Evolutionary conservation across 805 yeast genomes (phyloP), one percentile per base, ranked within the genome.

Genomic region (Zygotorulaspora chibaensis): DNA sequence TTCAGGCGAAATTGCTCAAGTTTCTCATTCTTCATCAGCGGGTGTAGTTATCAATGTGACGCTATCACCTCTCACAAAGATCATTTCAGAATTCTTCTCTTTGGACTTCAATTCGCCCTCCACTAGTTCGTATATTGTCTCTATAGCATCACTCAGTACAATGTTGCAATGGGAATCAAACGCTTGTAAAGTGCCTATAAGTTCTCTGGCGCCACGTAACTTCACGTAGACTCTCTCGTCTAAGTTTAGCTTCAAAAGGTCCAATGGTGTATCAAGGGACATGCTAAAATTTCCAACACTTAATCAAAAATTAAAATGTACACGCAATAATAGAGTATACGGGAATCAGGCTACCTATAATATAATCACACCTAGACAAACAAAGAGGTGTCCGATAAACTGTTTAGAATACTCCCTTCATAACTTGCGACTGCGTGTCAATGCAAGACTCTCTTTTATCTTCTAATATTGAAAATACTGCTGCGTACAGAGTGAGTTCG

Each of bases 11-110:
- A 10, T 36, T 15, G 25, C 25, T 20, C 7, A 7, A 20, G 34
- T 28, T 35, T 45, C 13, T 55, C 54, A 37, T 35, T 55, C 63
- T 10, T 61, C 65, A 8, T 61, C 63, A 25, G 62, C 43, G 17
- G 74, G 70, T 4, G 82, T 74, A 43, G 84, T 81, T 43, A 93
- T 83, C 55, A 90, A 75, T 41, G 95, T 87, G 36, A 93, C 98
- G 2, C 95, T 82, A 68, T 93, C 99, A n/a, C 99, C 99, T 71
- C 99, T 83, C 12, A 93, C 90, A 68, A 91, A 91, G 35, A 93
- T 81, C 89, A 93, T 87, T 45, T 87, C 96, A 13, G 88, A 77
- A 51, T 76, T 75, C 59, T 81, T 84, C 17, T 73, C 73, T 15
- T 58, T 65, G 8, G 77, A 66, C 62, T 70, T 62, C 44, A 71